Percentiles rank a stretch among this genome's conserved stretches.
Evolutionary conservation across 176 grass and related monocot genomes (phyloP).

Genomic region (Cenchrus fungigraminus): DNA sequence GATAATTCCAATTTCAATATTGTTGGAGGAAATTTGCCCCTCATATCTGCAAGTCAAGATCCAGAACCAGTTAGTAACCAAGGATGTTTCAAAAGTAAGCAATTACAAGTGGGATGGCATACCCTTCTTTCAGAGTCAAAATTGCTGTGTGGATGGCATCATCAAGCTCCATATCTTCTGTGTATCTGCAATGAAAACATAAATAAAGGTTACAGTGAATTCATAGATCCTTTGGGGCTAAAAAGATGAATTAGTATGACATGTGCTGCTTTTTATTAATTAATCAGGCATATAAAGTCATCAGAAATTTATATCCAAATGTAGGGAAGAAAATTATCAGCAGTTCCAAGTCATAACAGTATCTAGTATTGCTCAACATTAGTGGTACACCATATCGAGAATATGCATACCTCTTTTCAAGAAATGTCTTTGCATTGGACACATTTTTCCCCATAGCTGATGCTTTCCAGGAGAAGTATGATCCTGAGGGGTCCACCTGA

Average conservation of each 20-base stretch:
- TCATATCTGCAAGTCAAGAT: conserved; percentile 70
- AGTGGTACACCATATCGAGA: neutral
- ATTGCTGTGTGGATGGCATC: conserved; percentile 99
- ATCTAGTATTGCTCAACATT: neutral
- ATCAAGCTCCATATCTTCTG: conserved; percentile 98
- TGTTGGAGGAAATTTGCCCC: conserved; percentile 94
- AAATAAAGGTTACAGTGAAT: conserved; percentile 2
- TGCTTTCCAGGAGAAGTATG: conserved; percentile 99
- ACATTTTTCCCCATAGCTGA: conserved; percentile 99
- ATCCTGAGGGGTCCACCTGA: conserved; percentile 96
- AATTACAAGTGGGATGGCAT: conserved; percentile 24
- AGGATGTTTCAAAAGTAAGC: conserved; percentile 21
- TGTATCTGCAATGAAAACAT: conserved; percentile 62
- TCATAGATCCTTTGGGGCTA: neutral
- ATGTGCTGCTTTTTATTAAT: neutral
- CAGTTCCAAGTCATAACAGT: neutral
- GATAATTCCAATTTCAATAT: conserved; percentile 98
- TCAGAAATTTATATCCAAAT: conserved; percentile 5
- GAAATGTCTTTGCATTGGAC: conserved; percentile 97
- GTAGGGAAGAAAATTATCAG: neutral
- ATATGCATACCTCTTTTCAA: conserved; percentile 80
- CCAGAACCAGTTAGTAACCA: conserved; percentile 29
- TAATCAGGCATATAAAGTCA: conserved; percentile 3
- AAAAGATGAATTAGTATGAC: neutral
- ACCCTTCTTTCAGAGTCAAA: conserved; percentile 99